Base-by-base conservation (phyloP, 805 yeast species). In the Candida methanosorbosa region DNA sequence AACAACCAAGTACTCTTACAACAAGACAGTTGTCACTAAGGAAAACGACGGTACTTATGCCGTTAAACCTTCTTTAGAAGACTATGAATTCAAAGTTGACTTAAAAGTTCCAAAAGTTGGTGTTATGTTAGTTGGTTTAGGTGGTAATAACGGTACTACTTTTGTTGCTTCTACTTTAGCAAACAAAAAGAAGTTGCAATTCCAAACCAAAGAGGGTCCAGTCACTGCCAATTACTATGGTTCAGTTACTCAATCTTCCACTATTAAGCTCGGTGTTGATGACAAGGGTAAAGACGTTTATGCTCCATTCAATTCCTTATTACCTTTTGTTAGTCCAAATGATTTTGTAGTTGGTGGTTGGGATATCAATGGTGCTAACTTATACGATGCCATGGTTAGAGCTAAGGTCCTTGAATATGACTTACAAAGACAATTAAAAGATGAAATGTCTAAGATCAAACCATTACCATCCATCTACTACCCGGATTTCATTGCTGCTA, bases 101-200 rank as follows among this genome's bases (percentile, higher is more conserved):
- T 70, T 84, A 55, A 70, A 68, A 38, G 75, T 79, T 29, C 95
- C 95, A 48, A 86, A 81, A 60, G 72, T 86, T 32, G 97, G 97
- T 49, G 67, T 88, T 43, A 62, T 88, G 76, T 70, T 90, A 42
- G 97, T 88, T 24, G 97, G 97, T 48, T 70, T 88, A 45, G 97
- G 97, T 49, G 97, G 97, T 61, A 88, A 88, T 70, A 88, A 88
- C 55, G 97, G 97, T 60, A 72, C 96, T 39, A 88, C 97, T 12
- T 70, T 90, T 44, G 75, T 87, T 36, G 87, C 90, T 30, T 80
- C 96, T 9, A 69, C 79, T 34, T 72, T 82, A 45, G 95, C 97
- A 40, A 88, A 88, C 68, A 85, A 80, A 51, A 70, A 83, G 57
- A 71, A 82, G 42, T 57, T 88, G 43, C 61, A 74, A 34, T 88